Percentiles rank a stretch among this genome's conserved stretches.
Evolutionary conservation across 495 filamentous ascomycete species (phyloP).

Genomic region (Cetradonia linearis): DNA sequence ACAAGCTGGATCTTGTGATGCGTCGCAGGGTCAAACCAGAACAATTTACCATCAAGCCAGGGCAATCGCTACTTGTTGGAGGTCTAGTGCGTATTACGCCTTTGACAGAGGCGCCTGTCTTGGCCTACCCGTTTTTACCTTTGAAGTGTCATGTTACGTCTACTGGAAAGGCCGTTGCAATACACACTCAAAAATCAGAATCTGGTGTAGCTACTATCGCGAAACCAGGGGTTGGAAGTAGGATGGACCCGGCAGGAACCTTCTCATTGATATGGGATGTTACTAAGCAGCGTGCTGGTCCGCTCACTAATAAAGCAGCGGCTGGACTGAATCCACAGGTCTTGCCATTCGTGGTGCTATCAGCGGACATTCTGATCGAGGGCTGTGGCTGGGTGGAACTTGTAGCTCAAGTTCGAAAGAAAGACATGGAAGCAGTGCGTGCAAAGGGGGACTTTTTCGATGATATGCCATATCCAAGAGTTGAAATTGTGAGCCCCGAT

Average conservation of each 20-base stretch:
- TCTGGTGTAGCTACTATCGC: constrained; percentile 51
- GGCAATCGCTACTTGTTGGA: constrained; percentile 71
- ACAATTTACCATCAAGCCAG: constrained; percentile 60
- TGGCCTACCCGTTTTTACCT: constrained; percentile 71
- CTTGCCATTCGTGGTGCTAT: constrained; percentile 69
- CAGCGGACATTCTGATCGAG: constrained; percentile 78
- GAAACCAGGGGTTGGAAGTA: constrained; percentile 43
- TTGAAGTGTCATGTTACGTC: constrained; percentile 61
- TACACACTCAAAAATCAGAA: constrained; percentile 46
- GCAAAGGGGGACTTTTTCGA: constrained; percentile 17
- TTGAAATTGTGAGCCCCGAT: constrained; percentile 79
- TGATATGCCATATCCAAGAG: constrained; percentile 43
- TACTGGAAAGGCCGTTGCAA: constrained; percentile 64
- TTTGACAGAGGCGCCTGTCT: constrained; percentile 48
- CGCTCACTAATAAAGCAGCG: constrained; percentile 42
- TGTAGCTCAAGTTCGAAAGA: constrained; percentile 63
- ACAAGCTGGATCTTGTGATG: constrained; percentile 66
- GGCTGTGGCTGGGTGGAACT: constrained; percentile 91
- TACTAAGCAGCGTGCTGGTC: constrained; percentile 58
- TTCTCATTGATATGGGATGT: constrained; percentile 72
- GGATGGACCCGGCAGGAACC: constrained; percentile 55
- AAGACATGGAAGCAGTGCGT: constrained; percentile 21
- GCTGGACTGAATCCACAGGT: constrained; percentile 41
- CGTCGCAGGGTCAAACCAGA: constrained; percentile 53
- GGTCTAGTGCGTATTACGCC: constrained; percentile 85